Evolutionary conservation across 768 basidiomycete species (phyloP).

Genomic region (Mycena galopus): DNA sequence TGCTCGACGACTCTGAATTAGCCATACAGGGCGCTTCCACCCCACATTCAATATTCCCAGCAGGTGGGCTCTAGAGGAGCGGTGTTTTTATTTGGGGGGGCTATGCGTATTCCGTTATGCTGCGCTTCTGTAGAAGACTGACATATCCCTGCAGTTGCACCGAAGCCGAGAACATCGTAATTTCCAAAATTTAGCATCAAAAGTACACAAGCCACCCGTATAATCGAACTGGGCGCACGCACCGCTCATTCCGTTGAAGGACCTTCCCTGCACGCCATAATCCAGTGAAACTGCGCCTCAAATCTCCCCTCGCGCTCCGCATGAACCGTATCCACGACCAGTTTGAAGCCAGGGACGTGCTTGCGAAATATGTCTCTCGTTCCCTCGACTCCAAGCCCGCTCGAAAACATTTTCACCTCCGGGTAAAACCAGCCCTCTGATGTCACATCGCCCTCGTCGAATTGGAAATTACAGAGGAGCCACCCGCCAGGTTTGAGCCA

Average conservation of each 20-base stretch:
- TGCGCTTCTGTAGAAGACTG: no score
- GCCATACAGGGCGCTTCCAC: no score
- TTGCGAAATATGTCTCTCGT: constrained; percentile 40
- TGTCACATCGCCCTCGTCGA: constrained; percentile 35
- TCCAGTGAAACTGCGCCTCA: constrained; percentile 45
- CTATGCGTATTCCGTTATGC: no score
- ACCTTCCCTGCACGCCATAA: constrained; percentile 34
- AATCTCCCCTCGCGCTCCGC: constrained; percentile 41
- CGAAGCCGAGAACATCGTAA: no score
- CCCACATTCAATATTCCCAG: no score
- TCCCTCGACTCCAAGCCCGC: constrained; percentile 43
- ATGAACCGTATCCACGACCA: constrained; percentile 39
- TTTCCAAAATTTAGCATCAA: no score
- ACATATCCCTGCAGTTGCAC: no score
- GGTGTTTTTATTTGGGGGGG: no score
- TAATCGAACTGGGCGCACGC: no score
- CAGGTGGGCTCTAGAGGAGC: no score
- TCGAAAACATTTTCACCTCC: constrained; percentile 43
- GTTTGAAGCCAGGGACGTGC: constrained; percentile 32
- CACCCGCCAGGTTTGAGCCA: constrained; percentile 47
- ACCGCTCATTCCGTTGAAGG: not conserved
- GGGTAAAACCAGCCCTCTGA: constrained; percentile 43
- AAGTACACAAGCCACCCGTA: no score
- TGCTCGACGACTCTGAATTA: no score
- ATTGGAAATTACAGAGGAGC: constrained; percentile 40